Conservation (phyloP, 2,329 filamentous ascomycete species). For the Triangularia setosa region DNA sequence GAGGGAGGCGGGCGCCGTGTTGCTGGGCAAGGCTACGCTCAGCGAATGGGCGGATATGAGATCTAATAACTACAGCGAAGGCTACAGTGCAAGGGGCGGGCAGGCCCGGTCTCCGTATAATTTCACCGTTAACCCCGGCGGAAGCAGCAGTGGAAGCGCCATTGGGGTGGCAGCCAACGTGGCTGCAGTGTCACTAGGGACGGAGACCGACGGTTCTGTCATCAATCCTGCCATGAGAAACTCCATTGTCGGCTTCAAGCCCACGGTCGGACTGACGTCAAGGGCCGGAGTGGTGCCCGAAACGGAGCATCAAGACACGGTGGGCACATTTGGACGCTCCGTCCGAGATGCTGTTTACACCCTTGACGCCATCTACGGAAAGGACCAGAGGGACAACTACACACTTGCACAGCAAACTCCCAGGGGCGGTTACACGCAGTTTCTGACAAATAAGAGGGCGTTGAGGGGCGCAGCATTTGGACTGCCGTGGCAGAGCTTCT, state of each 20-base stretch:
- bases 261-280: conserved; percentile 69
- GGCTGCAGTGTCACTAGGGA: conserved; percentile 59
- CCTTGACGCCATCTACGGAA: conserved; percentile 43
- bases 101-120: conserved; percentile 20
- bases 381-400: conserved; percentile 62
- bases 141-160: conserved; percentile 16
- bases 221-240: conserved; percentile 70
- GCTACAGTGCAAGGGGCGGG: conserved; percentile 39
- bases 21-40: conserved; percentile 67
- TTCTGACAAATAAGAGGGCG: conserved; percentile 48
- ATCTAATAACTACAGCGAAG: conserved; percentile 62
- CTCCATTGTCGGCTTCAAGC: conserved; percentile 68
- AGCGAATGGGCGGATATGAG: conserved; percentile 75
- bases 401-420: conserved; percentile 57
- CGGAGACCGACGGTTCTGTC: conserved; percentile 66
- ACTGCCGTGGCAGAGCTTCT: conserved; percentile 69
- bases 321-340: conserved; percentile 55
- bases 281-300: conserved; percentile 59
- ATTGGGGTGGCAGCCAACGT: conserved; percentile 43
- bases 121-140: conserved; percentile 17
- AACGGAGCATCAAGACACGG: conserved; percentile 53
- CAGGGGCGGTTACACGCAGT: conserved; percentile 52
- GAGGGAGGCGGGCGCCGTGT: conserved; percentile 61
- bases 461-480: conserved; percentile 64
- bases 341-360: conserved; percentile 50